Conservation (phyloP, 106 monocot species). For the Allium fistulosum region DNA sequence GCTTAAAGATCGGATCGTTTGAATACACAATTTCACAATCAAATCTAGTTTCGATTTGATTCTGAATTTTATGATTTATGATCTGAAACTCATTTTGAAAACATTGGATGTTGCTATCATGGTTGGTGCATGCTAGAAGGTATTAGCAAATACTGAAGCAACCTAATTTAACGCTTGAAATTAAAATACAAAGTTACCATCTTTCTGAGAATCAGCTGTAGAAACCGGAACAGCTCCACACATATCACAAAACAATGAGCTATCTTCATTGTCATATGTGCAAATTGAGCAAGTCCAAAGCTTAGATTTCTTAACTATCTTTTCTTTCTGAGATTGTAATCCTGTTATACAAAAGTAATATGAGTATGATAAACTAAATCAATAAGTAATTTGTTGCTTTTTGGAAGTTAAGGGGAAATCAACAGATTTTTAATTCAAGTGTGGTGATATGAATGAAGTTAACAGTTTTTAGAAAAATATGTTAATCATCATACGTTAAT, state of each 20-base stretch:
- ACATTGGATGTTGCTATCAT: too few species aligned
- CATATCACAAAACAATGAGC: conserved; percentile 57
- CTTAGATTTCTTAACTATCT: conserved; percentile 16
- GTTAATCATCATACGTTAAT: too few species aligned
- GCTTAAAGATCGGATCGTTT: too few species aligned
- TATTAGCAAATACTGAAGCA: too few species aligned
- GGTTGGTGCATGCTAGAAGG: too few species aligned
- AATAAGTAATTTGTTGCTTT: conserved; percentile 2
- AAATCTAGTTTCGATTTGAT: too few species aligned
- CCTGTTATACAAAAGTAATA: conserved; percentile 8
- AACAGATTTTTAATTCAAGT: too few species aligned
- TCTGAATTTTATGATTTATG: too few species aligned
- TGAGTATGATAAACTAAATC: not conserved
- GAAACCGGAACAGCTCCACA: conserved; percentile 63
- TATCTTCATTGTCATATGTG: conserved; percentile 62
- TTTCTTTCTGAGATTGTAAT: conserved; percentile 17
- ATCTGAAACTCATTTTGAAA: too few species aligned
- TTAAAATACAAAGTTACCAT: conserved; percentile 7
- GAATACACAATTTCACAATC: too few species aligned
- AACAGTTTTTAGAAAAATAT: too few species aligned
- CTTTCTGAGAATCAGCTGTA: conserved; percentile 13
- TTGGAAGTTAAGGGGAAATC: not conserved
- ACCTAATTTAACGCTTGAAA: not conserved
- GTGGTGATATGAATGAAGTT: too few species aligned
- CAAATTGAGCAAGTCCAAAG: conserved; percentile 80